Evolutionary conservation across 2,329 filamentous ascomycete species (phyloP), one percentile per base, ranked within the genome.

Genomic region (Gremmenia infestans): DNA sequence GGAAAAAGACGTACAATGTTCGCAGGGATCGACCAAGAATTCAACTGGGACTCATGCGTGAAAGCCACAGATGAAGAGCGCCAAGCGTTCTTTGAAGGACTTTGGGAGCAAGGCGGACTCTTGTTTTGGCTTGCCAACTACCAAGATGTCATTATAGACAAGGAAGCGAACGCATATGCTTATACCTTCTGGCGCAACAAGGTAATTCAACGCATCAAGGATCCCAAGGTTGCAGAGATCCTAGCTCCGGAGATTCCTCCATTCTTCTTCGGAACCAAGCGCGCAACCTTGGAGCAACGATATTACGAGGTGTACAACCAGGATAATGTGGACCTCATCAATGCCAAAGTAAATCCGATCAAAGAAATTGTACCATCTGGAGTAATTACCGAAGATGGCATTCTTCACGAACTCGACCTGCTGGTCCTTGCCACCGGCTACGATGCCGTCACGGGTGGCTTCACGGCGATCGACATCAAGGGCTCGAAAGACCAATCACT

Each of bases 21-120:
- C 59, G 73, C 74, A 0, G 80, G 81, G 2, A 81, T 85, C 65
- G 67, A 73, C 6, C 81, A 77, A 58, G 76, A 80, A 53, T 77
- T 73, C 51, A 60, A 68, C 17, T 68, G 78, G 48, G 73, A 73
- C 36, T 72, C 76, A 14, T 76, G 75, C 0, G 74, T 73, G 17
- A 70, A 75, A 19, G 74, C 76, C 12, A 69, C 68, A 0, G 67
- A 68, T 0, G 73, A 76, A 50, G 72, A 81, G 56, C 71, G 76
- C 3, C 68, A 76, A 48, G 71, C 69, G 17, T 67, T 74, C 15
- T 78, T 71, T 53, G 72, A 81, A 55, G 64, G 72, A 8, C 61
- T 78, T 0, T 82, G 74, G 72, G 50, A 67, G 0, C 60, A 71
- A 1, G 79, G 78, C 2, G 78, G 76, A 2, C 81, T 81, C 62